Base-by-base conservation (phyloP, 345 rosid genomes). In the Pistacia integerrima region DNA sequence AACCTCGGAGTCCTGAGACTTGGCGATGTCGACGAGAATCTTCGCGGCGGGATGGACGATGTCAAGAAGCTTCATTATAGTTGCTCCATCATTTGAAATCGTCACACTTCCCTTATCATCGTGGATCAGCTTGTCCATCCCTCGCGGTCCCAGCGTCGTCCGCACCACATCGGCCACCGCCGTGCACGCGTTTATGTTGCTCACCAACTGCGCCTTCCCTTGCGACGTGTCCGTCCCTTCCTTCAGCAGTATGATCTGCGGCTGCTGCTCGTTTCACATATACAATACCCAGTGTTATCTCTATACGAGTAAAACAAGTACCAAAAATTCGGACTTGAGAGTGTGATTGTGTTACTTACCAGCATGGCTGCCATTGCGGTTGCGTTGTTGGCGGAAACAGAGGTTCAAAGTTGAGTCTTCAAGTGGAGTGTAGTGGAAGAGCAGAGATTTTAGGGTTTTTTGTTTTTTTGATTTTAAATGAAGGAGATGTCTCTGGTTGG, bases 211-310 rank as follows among this genome's bases (percentile, higher is more conserved):
- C 3, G 98, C 88, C 84, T 89, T 97, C 41, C 99, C 99, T 70
- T 97, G 99, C 35, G 99, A 97, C 65, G 98, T 88, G 77, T 97
- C 99, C 0, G 98, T 97, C 7, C 99, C 99, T 88, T 97, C 99
- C 83, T 97, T 97, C 78, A 97, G 76, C 58, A 97, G 92, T 74
- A 97, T 94, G 91, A 97, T 97, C 87, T 97, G 98, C 60, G 98
- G 98, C 90, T 94, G 99, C 99, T 96, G 93, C 82, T 81, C 82
- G 18, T 57, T 77, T 36, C 33, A 20, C 11, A 25, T 18, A 52
- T 30, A 10, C 11, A 38, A 8, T 13, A 52, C 46, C 18, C 60
- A 28, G 52, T 33, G 67, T 44, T 33, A 56, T 5, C 16, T 8
- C 44, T 4, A n/a, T n/a, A 35, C 36, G 1, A 17, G 6, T 6